These are phyloP conservation scores for Xylaria sp. DNA, from an alignment of 2,329 filamentous ascomycete genomes.

Conservation along the genomic window DNA sequence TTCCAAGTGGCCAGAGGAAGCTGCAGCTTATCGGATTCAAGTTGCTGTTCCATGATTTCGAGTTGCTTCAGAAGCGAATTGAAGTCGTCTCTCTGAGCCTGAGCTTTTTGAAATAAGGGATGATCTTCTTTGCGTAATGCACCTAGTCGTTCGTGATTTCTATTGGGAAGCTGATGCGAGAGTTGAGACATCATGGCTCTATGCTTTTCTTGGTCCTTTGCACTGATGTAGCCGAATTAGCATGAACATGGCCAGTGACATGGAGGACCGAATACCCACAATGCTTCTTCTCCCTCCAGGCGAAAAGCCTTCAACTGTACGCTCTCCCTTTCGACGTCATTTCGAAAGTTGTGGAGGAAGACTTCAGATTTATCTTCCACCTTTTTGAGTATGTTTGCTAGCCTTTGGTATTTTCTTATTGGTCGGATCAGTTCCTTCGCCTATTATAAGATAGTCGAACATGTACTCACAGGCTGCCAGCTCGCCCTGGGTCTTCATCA, in stretches of 20 bases:
- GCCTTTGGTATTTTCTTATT: slow-evolving; percentile 44
- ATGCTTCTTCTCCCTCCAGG: slow-evolving; percentile 42
- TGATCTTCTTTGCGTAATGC: slow-evolving; percentile 41
- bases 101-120: slow-evolving; percentile 43
- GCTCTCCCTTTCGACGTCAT: slow-evolving; percentile 40
- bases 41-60: slow-evolving; percentile 45
- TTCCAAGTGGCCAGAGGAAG: slow-evolving; percentile 49
- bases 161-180: slow-evolving; percentile 14
- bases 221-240: slow-evolving; percentile 36
- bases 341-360: slow-evolving; percentile 46
- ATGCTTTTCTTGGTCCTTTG: slow-evolving; percentile 29
- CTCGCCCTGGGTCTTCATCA: slow-evolving; percentile 45
- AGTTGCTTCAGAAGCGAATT: slow-evolving; percentile 47
- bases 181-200: slow-evolving; percentile 36
- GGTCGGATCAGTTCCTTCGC: not conserved
- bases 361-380: slow-evolving; percentile 47
- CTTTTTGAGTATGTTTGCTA: slow-evolving; percentile 46
- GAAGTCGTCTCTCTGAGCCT: slow-evolving; percentile 41
- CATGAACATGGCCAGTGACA: not conserved
- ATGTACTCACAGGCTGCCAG: slow-evolving; percentile 41
- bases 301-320: slow-evolving; percentile 41
- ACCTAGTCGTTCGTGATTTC: not conserved
- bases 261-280: slow-evolving; percentile 43
- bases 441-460: not conserved
- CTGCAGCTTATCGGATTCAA: slow-evolving; percentile 42